Conservation (phyloP, 1,284 basidiomycete genomes). For the Austropuccinia psidii region DNA sequence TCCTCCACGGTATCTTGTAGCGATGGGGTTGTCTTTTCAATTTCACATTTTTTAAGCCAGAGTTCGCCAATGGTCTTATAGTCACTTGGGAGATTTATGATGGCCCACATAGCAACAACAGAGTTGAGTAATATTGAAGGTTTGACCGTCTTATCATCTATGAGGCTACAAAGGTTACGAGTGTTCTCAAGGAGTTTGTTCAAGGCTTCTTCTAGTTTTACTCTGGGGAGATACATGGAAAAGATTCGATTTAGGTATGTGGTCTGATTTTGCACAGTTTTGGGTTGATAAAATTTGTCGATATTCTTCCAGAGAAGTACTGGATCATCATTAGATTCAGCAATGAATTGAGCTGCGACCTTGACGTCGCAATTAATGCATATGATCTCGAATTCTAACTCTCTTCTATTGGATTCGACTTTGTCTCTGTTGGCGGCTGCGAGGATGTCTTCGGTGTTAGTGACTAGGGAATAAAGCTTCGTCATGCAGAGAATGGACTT, state of each 20-base stretch:
- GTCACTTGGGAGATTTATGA: background rate
- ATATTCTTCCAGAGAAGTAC: background rate
- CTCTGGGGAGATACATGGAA: background rate
- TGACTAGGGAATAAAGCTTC: background rate
- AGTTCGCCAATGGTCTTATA: background rate
- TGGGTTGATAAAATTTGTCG: background rate
- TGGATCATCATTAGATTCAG: background rate
- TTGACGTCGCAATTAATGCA: background rate
- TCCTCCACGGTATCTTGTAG: background rate
- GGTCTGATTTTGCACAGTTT: conserved; percentile 3
- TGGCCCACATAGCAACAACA: background rate
- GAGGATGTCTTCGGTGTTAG: background rate
- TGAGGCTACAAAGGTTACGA: background rate
- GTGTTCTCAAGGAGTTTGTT: background rate
- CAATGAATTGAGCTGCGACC: background rate
- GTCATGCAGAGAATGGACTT: background rate
- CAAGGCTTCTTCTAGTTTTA: background rate
- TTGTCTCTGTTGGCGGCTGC: background rate
- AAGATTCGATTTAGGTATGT: background rate
- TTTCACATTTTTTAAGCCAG: background rate
- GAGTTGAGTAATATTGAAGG: background rate
- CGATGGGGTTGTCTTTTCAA: background rate
- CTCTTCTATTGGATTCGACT: background rate
- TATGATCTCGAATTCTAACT: background rate
- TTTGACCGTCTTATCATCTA: background rate